phyloP scores from a whole-genome alignment of 257 asterid genomes.

The Ajuga chamaepitys region DNA sequence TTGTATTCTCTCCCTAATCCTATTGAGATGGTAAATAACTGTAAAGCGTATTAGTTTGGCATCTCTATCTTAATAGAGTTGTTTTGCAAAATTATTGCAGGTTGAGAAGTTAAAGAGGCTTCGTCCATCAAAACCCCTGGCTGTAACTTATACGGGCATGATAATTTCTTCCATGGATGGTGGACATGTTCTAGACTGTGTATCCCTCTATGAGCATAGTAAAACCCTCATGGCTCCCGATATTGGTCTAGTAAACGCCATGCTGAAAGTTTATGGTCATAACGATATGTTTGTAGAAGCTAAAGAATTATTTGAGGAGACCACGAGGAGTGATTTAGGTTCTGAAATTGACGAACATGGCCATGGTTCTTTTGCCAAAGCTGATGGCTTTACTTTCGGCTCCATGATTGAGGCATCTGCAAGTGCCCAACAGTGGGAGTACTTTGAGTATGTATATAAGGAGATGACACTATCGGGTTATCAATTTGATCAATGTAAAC shows the following conservation, averaged over 20 bases:
- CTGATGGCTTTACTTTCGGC: conserved; percentile 58
- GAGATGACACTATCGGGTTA: conserved; percentile 65
- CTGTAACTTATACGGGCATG: conserved; percentile 80
- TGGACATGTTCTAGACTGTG: conserved; percentile 62
- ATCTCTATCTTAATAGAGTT: not conserved
- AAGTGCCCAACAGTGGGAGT: conserved; percentile 82
- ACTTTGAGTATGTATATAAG: conserved; percentile 71
- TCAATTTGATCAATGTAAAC: conserved; percentile 46
- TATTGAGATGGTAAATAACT: not conserved
- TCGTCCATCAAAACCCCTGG: conserved; percentile 48
- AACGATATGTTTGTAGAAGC: conserved; percentile 82
- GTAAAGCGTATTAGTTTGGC: not conserved
- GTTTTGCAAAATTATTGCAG: conserved; percentile 32
- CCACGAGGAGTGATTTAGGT: conserved; percentile 25
- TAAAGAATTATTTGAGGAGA: conserved; percentile 71
- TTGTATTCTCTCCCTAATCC: not conserved
- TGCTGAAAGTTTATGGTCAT: conserved; percentile 67
- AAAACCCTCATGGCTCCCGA: conserved; percentile 47
- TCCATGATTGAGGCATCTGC: conserved; percentile 90
- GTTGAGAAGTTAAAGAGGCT: conserved; percentile 55
- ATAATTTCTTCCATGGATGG: conserved; percentile 75
- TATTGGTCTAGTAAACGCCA: conserved; percentile 70
- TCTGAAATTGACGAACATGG: conserved; percentile 14
- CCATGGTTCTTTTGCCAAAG: conserved; percentile 25
- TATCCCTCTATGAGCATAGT: conserved; percentile 60